Base-by-base conservation (phyloP, 139 green algal species). In the Trebouxia sp. region DNA sequence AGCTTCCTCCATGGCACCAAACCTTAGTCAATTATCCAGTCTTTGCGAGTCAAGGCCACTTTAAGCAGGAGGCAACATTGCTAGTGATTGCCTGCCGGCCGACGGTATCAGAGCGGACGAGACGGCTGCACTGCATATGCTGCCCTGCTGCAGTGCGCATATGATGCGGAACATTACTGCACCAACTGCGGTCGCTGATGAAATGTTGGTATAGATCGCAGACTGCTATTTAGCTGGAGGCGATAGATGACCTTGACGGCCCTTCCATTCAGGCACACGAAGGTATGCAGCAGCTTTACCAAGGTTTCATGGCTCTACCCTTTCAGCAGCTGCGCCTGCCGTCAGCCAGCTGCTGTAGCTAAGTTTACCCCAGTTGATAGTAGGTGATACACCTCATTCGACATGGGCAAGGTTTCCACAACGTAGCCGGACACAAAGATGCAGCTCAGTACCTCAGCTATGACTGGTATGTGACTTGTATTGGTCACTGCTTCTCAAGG, bases 381-480 rank as follows among this genome's bases (percentile, higher is more conserved):
- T 70, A 91, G 86, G 75, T 85, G 7, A 45, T 92, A 0, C 84
- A 92, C 56, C 81, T 92, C 8, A 81, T 92, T 0, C 43, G 88
- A 1, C 86, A 90, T 55, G 78, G 78, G 8, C 43, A 86, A 43
- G 89, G 89, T 3, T 92, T 87, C 65, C 89, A 92, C 75, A 92
- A 92, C 26, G 87, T 92, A 9, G 89, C 89, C 8, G 87, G 87
- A 0, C 72, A 83, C 26, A 53, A 58, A 15, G 55, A 88, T n/a
- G n/a, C 85, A 1, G 39, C 28, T 9, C 41, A 87, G 65, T 83
- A 85, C 58, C n/a, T 75, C 24, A 70, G 37, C 39, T 82, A 45
- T 55, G 50, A 53, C 6, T 70, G 41, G 62, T 72, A 72, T n/a
- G 62, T 17, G n/a, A n/a, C n/a, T n/a, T n/a, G n/a, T n/a, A n/a